Conservation (phyloP, 495 filamentous ascomycete species). For the Lasiosphaeria ovina region DNA sequence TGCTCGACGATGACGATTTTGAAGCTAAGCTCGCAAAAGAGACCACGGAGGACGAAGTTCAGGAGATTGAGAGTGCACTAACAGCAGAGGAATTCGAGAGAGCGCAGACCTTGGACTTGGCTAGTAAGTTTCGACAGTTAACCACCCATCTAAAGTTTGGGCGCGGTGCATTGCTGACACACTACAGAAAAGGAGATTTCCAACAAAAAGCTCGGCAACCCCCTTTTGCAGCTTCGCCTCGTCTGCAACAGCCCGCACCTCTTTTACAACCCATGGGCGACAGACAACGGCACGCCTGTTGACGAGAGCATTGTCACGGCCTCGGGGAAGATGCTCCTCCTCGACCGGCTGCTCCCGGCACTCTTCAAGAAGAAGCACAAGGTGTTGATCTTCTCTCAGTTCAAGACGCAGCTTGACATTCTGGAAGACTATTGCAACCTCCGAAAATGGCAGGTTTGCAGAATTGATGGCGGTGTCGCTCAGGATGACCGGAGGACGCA, state of each 20-base stretch:
- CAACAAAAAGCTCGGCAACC: conserved; percentile 94
- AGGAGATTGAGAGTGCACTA: conserved; percentile 40
- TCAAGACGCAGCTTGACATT: conserved; percentile 90
- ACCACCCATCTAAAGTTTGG: neutral
- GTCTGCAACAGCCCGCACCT: conserved; percentile 93
- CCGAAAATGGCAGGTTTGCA: conserved; percentile 74
- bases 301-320: conserved; percentile 80
- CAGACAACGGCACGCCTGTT: conserved; percentile 48
- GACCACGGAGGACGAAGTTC: conserved; percentile 51
- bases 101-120: conserved; percentile 71
- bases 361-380: conserved; percentile 79
- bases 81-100: conserved; percentile 63
- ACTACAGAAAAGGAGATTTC: conserved; percentile 68
- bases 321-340: conserved; percentile 92
- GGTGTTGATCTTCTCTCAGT: conserved; percentile 94
- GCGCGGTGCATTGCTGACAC: conserved; percentile 16
- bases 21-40: conserved; percentile 65
- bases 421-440: conserved; percentile 81
- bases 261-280: conserved; percentile 88
- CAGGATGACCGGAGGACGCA: conserved; percentile 77
- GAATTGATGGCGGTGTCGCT: conserved; percentile 87
- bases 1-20: conserved; percentile 73
- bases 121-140: conserved; percentile 55
- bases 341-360: conserved; percentile 78
- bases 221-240: conserved; percentile 86